Evolutionary conservation across 441 rosid species (phyloP), one percentile per base, ranked within the genome.

Genomic region (Flueggea neowawraea): DNA sequence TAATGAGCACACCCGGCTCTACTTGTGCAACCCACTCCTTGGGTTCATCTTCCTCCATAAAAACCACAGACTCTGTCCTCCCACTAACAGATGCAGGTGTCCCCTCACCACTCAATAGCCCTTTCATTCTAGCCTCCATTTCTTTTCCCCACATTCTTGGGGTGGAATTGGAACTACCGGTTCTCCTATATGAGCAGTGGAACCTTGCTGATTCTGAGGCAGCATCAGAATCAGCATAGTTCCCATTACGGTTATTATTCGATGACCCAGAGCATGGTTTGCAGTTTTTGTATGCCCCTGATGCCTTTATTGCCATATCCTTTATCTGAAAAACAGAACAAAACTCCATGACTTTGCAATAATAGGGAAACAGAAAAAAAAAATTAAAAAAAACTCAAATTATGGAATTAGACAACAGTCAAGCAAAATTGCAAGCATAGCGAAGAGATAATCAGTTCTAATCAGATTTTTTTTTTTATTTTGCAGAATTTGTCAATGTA

Each of bases 21-120:
- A 91, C 95, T 73, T 87, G 96, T 14, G 97, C 97, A 63, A 91
- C 90, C 97, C 97, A 91, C 67, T 91, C 96, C 72, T 89, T 91
- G 33, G 95, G 85, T 67, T 85, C 95, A 69, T 85, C 95, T 64
- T 91, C 97, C 80, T 84, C 95, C 80, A 74, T 80, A 60, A 89
- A 81, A 67, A 76, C 86, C 16, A 81, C 85, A 9, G 95, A 82
- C 62, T 82, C 97, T 3, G 88, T 79, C 59, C 95, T 70, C 11
- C 96, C 96, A 10, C 97, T 89, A 31, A 73, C 67, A 0, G 97
- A 91, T 6, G 84, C 80, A 6, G 96, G 97, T 12, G 95, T 91
- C 13, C 91, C 88, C 73, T 91, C 97, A 4, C 95, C 95, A 62
- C 97, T 89, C 3, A 90, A 85, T 58, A 89, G 75, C 64, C 82